Evolutionary conservation across 2,329 filamentous ascomycete genomes (phyloP), one percentile per base, ranked within the genome.

Genomic region (Neopestalotiopsis sp.): DNA sequence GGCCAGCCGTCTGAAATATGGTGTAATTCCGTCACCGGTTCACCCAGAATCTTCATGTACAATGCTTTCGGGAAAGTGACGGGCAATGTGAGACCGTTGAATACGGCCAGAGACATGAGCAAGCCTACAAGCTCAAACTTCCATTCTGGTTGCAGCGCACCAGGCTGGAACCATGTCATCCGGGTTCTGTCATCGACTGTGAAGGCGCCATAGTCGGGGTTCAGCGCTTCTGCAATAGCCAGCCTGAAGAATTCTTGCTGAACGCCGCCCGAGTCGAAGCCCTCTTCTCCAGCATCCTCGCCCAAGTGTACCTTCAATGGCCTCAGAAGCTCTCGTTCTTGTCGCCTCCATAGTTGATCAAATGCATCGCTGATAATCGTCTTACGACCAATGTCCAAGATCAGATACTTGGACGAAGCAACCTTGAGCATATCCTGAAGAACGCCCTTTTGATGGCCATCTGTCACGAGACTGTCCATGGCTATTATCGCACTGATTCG

Each of bases 171-270:
- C 93, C 94, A 99, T 12, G 91, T 90, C 87, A 96, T 92, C 40
- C 89, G 89, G 0, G 92, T 96, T 67, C 90, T 84, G 1, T 88
- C 81, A 74, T 98, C 94, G 40, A 94, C 87, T 0, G 90, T 92
- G 78, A 98, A 98, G 67, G 92, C 89, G 1, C 92, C 94, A 75
- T 92, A 94, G 58, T 90, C 87, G 4, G 94, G 92, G 74, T 94
- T 87, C 61, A 98, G 86, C 3, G 92, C 93, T 76, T 97, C 91
- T 0, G 89, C 89, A 73, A 98, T 90, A 20, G 93, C 90, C 34
- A 98, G 82, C 17, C 94, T 90, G 82, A 99, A 98, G 78, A 97
- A 98, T 72, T 99, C 96, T 78, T 97, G 95, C 74, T 98, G 95
- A 1, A 99, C 95, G 71, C 96, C 96, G 58, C 96, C 96, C 63